Percentiles rank a stretch among this genome's conserved stretches.
Evolutionary conservation across 163 green algal genomes (phyloP).

Genomic region (Scenedesmus sp.): DNA sequence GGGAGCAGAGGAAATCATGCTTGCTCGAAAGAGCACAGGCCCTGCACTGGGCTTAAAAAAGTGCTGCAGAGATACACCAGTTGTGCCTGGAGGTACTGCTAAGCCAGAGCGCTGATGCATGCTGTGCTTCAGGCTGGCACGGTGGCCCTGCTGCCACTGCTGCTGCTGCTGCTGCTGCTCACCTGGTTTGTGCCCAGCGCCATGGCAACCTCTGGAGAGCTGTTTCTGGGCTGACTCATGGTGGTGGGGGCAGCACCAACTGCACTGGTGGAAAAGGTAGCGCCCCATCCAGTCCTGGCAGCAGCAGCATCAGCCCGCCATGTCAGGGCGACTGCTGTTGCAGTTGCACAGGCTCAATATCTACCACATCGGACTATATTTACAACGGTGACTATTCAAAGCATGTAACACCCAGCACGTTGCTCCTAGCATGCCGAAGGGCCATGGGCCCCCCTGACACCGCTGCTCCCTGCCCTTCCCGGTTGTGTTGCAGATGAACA

Average conservation of each 20-base stretch:
- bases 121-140: neutral
- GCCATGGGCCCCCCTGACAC: neutral
- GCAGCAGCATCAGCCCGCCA: neutral
- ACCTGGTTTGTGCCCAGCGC: conserved; percentile 80
- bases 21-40: no score
- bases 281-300: neutral
- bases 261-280: neutral
- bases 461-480: neutral
- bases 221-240: neutral
- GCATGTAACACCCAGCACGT: neutral
- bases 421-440: neutral
- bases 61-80: neutral
- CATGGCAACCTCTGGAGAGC: conserved; percentile 64
- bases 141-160: neutral
- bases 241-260: neutral
- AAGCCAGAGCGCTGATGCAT: neutral
- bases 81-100: neutral
- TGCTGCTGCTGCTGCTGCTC: conserved; percentile 8
- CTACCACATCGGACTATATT: neutral
- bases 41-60: neutral
- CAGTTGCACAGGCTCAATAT: neutral
- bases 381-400: neutral
- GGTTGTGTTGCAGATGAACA: neutral
- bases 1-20: no score
- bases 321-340: neutral